Conservation (phyloP, 495 filamentous ascomycete species). For the Pseudomonodictys pantanalensis region DNA sequence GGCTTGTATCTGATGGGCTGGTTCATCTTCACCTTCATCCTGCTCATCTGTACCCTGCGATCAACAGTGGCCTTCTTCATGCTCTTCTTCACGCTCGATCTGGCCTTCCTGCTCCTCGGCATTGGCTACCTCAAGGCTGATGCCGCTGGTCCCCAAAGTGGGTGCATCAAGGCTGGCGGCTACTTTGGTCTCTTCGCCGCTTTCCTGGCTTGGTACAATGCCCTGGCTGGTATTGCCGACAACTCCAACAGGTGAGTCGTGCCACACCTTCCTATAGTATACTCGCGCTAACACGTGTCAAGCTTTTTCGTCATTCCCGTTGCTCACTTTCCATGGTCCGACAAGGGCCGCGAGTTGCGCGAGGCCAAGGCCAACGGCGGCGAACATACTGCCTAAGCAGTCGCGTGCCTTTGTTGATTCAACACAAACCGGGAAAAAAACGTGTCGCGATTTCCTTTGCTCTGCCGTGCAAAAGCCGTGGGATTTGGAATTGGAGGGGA, state of each 20-base stretch:
- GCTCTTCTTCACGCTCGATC: slow-evolving; percentile 89
- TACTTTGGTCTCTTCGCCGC: slow-evolving; percentile 84
- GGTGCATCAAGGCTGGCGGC: slow-evolving; percentile 74
- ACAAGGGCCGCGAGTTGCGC: slow-evolving; percentile 68
- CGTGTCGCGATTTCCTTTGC: too few relatives aligned
- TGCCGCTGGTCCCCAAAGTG: slow-evolving; percentile 47
- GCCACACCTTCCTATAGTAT: neutral
- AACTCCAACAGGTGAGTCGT: slow-evolving; percentile 63
- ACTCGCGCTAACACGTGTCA: slow-evolving; percentile 26
- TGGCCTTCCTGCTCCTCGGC: slow-evolving; percentile 86
- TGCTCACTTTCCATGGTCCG: slow-evolving; percentile 95
- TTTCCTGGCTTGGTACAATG: slow-evolving; percentile 96
- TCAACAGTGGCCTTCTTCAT: slow-evolving; percentile 96
- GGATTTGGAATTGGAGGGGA: too few relatives aligned
- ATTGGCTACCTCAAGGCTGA: slow-evolving; percentile 62
- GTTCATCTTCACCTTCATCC: slow-evolving; percentile 96
- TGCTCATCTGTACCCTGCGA: slow-evolving; percentile 83
- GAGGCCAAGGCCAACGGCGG: slow-evolving; percentile 43
- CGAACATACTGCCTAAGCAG: slow-evolving; percentile 18
- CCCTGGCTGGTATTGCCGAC: slow-evolving; percentile 90
- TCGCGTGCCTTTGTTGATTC: too few relatives aligned
- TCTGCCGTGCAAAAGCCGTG: too few relatives aligned
- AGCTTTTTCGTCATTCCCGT: slow-evolving; percentile 97
- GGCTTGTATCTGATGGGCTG: slow-evolving; percentile 88
- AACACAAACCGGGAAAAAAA: too few relatives aligned